Conservation (phyloP, 2,329 filamentous ascomycete species). For the Venturiaceae sp. region DNA sequence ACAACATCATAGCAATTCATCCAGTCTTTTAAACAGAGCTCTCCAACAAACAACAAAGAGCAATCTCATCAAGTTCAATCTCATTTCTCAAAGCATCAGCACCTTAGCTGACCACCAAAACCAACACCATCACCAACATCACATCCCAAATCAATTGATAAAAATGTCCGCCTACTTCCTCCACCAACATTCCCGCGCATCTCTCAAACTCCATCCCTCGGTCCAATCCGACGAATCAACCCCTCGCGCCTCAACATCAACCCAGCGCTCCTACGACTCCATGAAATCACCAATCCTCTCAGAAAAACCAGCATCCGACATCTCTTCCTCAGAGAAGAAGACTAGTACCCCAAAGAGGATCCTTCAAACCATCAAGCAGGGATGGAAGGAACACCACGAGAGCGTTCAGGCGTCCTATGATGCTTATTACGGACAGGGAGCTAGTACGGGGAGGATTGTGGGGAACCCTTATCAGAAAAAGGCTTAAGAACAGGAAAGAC, state of each 20-base stretch:
- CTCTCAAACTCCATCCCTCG: background rate
- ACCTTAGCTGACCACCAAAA: background rate
- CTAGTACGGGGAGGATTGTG: background rate
- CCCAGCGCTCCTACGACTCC: background rate
- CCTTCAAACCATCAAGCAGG: slow-evolving; percentile 14
- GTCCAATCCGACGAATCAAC: background rate
- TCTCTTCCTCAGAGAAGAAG: background rate
- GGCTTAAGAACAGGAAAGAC: too few relatives aligned
- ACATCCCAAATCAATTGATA: background rate
- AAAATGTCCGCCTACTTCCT: slow-evolving; percentile 1
- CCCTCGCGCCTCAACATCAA: background rate
- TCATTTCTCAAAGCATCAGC: background rate
- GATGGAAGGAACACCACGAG: slow-evolving; percentile 19
- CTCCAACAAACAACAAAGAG: background rate
- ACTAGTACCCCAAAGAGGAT: slow-evolving; percentile 8
- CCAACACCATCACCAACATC: background rate
- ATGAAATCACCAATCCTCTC: background rate
- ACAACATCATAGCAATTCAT: too few relatives aligned
- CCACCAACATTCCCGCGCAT: background rate
- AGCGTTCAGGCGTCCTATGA: slow-evolving; percentile 15
- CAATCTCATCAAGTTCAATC: background rate
- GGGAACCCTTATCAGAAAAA: background rate
- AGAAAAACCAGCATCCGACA: background rate
- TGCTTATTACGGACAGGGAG: slow-evolving; percentile 14
- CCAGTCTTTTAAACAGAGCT: too few relatives aligned